Evolutionary conservation across 306 rosid species (phyloP).

Genomic region (Medicago lupulina): DNA sequence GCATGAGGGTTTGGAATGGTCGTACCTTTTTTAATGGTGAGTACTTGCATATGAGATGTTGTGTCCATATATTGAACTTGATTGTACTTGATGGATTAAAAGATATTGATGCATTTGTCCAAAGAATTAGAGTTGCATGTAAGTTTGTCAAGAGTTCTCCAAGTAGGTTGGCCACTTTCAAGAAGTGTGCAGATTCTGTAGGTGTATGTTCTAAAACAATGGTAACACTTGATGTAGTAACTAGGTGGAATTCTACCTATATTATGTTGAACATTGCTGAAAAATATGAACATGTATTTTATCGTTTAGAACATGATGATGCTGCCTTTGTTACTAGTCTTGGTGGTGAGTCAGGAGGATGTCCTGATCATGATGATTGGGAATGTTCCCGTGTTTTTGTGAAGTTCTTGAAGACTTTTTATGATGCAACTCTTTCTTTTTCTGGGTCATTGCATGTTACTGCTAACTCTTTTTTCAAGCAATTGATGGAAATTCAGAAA

Average conservation of each 20-base stretch:
- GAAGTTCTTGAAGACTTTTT: slow-evolving; percentile 4
- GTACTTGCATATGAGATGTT: no score
- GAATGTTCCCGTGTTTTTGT: not conserved
- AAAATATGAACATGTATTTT: not conserved
- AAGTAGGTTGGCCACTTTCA: not conserved
- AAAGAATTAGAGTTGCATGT: not conserved
- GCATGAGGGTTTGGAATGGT: no score
- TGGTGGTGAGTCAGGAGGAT: not conserved
- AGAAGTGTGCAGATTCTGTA: not conserved
- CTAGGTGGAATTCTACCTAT: not conserved
- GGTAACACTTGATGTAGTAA: not conserved
- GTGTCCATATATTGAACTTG: no score
- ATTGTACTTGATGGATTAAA: no score
- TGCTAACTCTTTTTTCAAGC: not conserved
- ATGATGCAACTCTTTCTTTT: slow-evolving; percentile 5
- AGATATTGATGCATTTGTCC: no score
- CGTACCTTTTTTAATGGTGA: no score
- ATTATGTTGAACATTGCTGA: not conserved
- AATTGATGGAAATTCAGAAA: not conserved
- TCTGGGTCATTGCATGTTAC: not conserved
- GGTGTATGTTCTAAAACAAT: not conserved
- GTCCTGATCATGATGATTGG: not conserved
- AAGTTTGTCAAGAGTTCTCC: not conserved
- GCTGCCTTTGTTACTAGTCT: not conserved
- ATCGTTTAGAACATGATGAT: not conserved